phyloP scores from a whole-genome alignment of 208 protist genomes.

The Jaenimonas drosophilae region DNA sequence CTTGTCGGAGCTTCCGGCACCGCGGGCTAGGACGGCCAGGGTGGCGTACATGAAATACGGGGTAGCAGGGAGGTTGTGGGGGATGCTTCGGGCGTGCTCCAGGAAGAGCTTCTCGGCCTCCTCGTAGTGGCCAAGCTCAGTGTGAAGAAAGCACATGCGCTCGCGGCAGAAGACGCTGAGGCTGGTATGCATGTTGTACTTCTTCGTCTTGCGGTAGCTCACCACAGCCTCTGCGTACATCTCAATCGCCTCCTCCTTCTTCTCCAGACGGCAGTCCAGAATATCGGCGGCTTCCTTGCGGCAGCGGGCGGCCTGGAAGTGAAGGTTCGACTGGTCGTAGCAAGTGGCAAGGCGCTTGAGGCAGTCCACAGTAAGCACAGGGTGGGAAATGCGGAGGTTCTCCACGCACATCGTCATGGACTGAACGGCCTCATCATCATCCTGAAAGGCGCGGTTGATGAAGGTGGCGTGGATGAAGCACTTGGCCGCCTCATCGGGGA shows the following conservation, averaged over 20 bases:
- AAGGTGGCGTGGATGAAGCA: slow-evolving; percentile 58
- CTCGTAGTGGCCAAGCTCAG: slow-evolving; percentile 27
- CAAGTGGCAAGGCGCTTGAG: slow-evolving; percentile 28
- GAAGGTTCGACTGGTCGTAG: slow-evolving; percentile 19
- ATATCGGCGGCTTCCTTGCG: slow-evolving; percentile 46
- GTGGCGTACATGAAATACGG: slow-evolving; percentile 41
- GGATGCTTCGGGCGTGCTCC: slow-evolving; percentile 17
- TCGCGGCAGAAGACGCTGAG: slow-evolving; percentile 40
- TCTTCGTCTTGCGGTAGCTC: slow-evolving; percentile 21
- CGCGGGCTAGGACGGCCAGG: slow-evolving; percentile 47
- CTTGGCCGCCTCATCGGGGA: slow-evolving; percentile 22
- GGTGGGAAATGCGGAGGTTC: slow-evolving; percentile 39
- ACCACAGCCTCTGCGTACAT: slow-evolving; percentile 39
- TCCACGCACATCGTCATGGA: slow-evolving; percentile 41
- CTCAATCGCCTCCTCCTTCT: slow-evolving; percentile 28
- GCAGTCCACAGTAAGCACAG: slow-evolving; percentile 34
- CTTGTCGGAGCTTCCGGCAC: slow-evolving; percentile 20
- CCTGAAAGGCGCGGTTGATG: slow-evolving; percentile 55
- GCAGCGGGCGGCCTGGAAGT: slow-evolving; percentile 61
- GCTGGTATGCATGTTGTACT: slow-evolving; percentile 21
- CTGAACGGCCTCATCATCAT: slow-evolving; percentile 35
- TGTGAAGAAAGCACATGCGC: slow-evolving; percentile 39
- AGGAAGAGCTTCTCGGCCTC: slow-evolving; percentile 37
- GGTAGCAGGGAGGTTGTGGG: slow-evolving; percentile 23
- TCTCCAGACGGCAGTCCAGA: slow-evolving; percentile 26